Base-by-base conservation (phyloP, 108 stramenopile genomes). In the Discostella stelligeroides region DNA sequence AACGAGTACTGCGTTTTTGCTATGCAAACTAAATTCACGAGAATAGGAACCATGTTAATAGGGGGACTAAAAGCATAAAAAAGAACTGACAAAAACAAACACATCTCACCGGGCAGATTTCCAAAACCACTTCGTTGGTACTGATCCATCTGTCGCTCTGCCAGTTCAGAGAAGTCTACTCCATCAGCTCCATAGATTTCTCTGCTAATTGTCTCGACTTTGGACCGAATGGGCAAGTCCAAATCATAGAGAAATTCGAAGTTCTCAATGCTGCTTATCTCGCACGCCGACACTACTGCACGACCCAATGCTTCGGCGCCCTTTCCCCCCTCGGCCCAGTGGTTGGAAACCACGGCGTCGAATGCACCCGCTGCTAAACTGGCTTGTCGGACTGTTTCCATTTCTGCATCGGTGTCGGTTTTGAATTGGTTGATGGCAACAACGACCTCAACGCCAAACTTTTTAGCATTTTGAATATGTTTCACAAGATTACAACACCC, bases 1-100 rank as follows among this genome's bases (percentile, higher is more conserved):
- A 99, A 94, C 9, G 91, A 93, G 81, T 98, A 98, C 70, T 99
- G 99, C 9, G 99, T 99, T 80, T 99, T 99, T 37, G 99, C 99
- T 53, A 99, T 94, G 71, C 99, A 99, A 61, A 99, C 68, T 69
- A 54, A 24, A 47, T 2, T 76, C 14, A 86, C 84, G 8, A 75
- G 69, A 13, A 12, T 12, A n/a, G 20, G 7, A 24, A 23, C 51
- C 5, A 23, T 34, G 34, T 6, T 34, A 45, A 8, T 4, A 49
- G n/a, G n/a, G n/a, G n/a, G n/a, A n/a, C n/a, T n/a, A n/a, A n/a
- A n/a, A n/a, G n/a, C n/a, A 14, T 17, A 11, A 51, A 25, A 66
- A 73, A 50, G 17, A 34, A 64, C 83, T 56, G 70, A 88, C 83
- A n/a, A 86, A 47, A 18, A 46, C 21, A 14, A 40, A 6, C 3